Conservation (phyloP, 768 basidiomycete species). For the Calocybe indica region DNA sequence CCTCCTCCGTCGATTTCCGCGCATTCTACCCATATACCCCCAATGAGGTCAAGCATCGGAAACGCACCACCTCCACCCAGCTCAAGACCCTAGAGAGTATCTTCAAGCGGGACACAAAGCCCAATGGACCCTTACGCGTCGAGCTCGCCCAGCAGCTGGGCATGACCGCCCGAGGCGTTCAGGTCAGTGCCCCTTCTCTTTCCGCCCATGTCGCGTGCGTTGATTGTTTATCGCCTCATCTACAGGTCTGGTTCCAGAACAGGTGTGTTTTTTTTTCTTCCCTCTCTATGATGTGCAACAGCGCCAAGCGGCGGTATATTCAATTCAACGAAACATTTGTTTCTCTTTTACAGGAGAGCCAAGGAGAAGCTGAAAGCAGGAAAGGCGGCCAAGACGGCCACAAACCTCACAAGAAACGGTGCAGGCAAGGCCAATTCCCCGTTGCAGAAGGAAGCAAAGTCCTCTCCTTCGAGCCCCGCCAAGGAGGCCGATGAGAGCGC, state of each 20-base stretch:
- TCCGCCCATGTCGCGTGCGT: conserved; percentile 1
- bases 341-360: conserved; percentile 50
- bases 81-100: conserved; percentile 84
- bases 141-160: conserved; percentile 75
- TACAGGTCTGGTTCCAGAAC: conserved; percentile 90
- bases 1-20: conserved; percentile 68
- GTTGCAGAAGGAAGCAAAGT: conserved; percentile 19
- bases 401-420: conserved; percentile 8
- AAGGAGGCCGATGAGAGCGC: conserved; percentile 7
- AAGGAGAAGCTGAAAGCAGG: conserved; percentile 72
- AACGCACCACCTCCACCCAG: conserved; percentile 84
- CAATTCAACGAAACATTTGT: neutral
- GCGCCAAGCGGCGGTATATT: neutral
- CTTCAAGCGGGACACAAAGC: conserved; percentile 88
- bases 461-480: conserved; percentile 16
- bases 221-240: neutral
- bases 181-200: conserved; percentile 47
- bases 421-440: conserved; percentile 18
- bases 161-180: conserved; percentile 93
- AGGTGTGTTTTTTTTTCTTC: conserved; percentile 36
- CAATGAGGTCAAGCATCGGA: conserved; percentile 91
- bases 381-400: conserved; percentile 36
- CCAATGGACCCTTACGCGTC: conserved; percentile 76
- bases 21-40: conserved; percentile 86
- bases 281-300: conserved; percentile 4